phyloP scores from a whole-genome alignment of 306 rosid species.

The Neltuma alba region DNA sequence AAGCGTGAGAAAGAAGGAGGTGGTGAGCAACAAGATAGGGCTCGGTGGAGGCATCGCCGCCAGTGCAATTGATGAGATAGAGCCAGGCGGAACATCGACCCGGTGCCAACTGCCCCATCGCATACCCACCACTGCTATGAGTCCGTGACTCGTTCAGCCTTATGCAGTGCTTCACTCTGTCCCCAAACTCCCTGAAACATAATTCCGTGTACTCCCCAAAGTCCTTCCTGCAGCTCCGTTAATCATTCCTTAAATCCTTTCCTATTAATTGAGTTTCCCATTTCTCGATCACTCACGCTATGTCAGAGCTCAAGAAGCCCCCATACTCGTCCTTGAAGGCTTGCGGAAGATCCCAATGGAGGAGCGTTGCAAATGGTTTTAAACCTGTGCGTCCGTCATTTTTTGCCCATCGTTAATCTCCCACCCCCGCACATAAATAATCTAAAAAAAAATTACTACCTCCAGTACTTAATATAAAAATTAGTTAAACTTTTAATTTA shows the following conservation, averaged over 20 bases:
- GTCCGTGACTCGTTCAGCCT: slow-evolving; percentile 59
- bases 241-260: no score
- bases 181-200: slow-evolving; percentile 62
- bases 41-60: slow-evolving; percentile 57
- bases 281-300: slow-evolving; percentile 67
- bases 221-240: slow-evolving; percentile 58
- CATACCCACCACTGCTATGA: slow-evolving; percentile 42
- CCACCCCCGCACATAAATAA: no score
- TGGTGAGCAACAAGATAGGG: slow-evolving; percentile 66
- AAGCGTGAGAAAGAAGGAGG: slow-evolving; percentile 66
- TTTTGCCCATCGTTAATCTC: no score
- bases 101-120: slow-evolving; percentile 20
- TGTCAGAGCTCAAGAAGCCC: slow-evolving; percentile 55
- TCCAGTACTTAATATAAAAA: no score
- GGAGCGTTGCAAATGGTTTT: slow-evolving; percentile 58
- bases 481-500: no score
- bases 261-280: no score
- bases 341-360: slow-evolving; percentile 83
- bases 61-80: slow-evolving; percentile 44
- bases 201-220: slow-evolving; percentile 58
- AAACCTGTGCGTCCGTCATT: neutral
- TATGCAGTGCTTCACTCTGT: slow-evolving; percentile 66
- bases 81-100: slow-evolving; percentile 58
- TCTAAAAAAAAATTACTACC: no score
- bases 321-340: slow-evolving; percentile 61